Conservation (phyloP, 768 basidiomycete species). For the Mycena galericulata region DNA sequence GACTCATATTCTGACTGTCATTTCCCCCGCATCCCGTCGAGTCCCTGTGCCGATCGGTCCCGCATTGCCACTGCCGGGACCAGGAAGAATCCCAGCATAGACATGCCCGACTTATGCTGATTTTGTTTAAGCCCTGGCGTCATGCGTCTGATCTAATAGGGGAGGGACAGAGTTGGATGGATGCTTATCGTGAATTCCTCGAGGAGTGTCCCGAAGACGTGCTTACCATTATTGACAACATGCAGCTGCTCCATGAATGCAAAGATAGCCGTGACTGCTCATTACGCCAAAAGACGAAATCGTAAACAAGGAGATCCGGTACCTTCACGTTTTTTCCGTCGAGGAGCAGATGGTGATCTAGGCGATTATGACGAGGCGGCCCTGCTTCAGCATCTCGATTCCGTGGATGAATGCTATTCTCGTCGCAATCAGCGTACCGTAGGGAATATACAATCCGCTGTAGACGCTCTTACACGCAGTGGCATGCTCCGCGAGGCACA, state of each 20-base stretch:
- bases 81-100: neutral
- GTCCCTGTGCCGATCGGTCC: constrained; percentile 5
- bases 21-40: neutral
- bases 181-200: neutral
- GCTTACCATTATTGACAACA: constrained; percentile 26
- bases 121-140: constrained; percentile 43
- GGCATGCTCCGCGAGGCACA: neutral
- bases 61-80: neutral
- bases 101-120: constrained; percentile 38
- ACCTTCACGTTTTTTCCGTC: neutral
- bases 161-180: neutral
- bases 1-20: neutral
- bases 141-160: neutral
- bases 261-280: constrained; percentile 20
- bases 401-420: neutral
- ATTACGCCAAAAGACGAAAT: neutral
- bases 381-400: neutral
- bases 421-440: neutral
- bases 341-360: neutral
- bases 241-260: constrained; percentile 13
- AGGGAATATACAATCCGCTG: neutral
- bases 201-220: constrained; percentile 4
- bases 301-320: neutral
- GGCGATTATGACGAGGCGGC: neutral
- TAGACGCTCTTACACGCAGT: neutral